phyloP scores from a whole-genome alignment of 2,329 filamentous ascomycete species.

The Penicillium sp. region DNA sequence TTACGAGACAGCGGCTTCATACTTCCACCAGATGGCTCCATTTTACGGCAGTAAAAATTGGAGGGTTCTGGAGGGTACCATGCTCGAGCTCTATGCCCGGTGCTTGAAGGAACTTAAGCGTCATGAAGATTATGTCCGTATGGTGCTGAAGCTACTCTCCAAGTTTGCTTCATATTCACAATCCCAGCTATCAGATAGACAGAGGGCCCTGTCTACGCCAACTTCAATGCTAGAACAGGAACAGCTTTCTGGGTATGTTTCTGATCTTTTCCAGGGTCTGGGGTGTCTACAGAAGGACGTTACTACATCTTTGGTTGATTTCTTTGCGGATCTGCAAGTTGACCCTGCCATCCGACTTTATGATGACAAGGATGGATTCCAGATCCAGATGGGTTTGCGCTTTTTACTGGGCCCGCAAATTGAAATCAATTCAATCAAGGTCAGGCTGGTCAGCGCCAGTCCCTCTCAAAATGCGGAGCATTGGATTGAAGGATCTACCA shows the following conservation, averaged over 20 bases:
- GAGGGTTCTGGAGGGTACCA: constrained; percentile 75
- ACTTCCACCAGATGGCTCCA: constrained; percentile 75
- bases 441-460: constrained; percentile 61
- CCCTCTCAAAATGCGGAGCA: constrained; percentile 62
- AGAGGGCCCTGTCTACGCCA: constrained; percentile 33
- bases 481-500: constrained; percentile 57
- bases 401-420: constrained; percentile 74
- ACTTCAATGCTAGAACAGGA: constrained; percentile 31
- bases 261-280: constrained; percentile 51
- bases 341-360: constrained; percentile 70
- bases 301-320: constrained; percentile 67
- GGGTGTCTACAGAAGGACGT: constrained; percentile 60
- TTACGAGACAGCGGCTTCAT: constrained; percentile 70
- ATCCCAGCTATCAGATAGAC: constrained; percentile 30
- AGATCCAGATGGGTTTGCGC: constrained; percentile 65
- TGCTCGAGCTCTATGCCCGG: constrained; percentile 81
- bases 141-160: constrained; percentile 66
- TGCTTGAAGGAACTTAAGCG: constrained; percentile 77
- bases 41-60: constrained; percentile 79
- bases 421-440: constrained; percentile 62
- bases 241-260: constrained; percentile 36
- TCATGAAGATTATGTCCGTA: constrained; percentile 76
- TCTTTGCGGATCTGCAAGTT: constrained; percentile 71
- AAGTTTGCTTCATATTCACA: constrained; percentile 38
- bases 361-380: constrained; percentile 72